Evolutionary conservation across 2,329 filamentous ascomycete species (phyloP).

Genomic region (Penicillium sp.): DNA sequence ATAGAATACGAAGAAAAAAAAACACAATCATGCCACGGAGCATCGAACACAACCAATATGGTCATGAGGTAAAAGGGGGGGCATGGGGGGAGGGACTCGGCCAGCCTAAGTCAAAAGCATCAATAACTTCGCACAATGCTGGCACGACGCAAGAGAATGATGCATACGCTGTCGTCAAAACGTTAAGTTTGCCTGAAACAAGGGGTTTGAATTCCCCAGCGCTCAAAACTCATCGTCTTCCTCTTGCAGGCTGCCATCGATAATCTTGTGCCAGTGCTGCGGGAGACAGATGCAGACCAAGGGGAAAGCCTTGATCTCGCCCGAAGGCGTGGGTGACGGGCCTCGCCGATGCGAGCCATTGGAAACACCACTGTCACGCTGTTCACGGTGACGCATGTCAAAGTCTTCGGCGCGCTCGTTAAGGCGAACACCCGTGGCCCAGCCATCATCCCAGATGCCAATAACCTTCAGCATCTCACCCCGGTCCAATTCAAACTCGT

Average conservation of each 20-base stretch:
- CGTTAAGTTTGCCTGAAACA: slow-evolving; percentile 33
- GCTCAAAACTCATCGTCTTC: slow-evolving; percentile 28
- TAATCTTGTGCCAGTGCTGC: slow-evolving; percentile 94
- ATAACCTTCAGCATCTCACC: slow-evolving; percentile 98
- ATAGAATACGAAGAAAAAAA: slow-evolving; percentile 25
- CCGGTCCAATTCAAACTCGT: slow-evolving; percentile 90
- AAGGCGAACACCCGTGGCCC: slow-evolving; percentile 89
- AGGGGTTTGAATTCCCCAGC: slow-evolving; percentile 8
- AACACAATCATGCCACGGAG: slow-evolving; percentile 17
- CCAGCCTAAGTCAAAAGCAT: slow-evolving; percentile 17
- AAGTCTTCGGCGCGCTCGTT: slow-evolving; percentile 85
- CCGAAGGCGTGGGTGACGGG: slow-evolving; percentile 63
- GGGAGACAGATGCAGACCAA: slow-evolving; percentile 94
- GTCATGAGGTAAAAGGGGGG: background rate
- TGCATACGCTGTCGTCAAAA: slow-evolving; percentile 39
- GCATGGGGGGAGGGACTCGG: background rate
- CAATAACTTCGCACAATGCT: slow-evolving; percentile 11
- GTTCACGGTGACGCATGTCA: slow-evolving; percentile 71
- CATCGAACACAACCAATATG: slow-evolving; percentile 1
- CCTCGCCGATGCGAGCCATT: slow-evolving; percentile 66
- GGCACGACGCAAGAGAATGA: slow-evolving; percentile 17
- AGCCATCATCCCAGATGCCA: slow-evolving; percentile 98
- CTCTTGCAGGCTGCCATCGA: slow-evolving; percentile 69
- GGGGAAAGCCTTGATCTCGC: slow-evolving; percentile 97
- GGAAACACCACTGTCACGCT: slow-evolving; percentile 91